Conservation (phyloP, 768 basidiomycete species). For the Cyathus striatus region DNA sequence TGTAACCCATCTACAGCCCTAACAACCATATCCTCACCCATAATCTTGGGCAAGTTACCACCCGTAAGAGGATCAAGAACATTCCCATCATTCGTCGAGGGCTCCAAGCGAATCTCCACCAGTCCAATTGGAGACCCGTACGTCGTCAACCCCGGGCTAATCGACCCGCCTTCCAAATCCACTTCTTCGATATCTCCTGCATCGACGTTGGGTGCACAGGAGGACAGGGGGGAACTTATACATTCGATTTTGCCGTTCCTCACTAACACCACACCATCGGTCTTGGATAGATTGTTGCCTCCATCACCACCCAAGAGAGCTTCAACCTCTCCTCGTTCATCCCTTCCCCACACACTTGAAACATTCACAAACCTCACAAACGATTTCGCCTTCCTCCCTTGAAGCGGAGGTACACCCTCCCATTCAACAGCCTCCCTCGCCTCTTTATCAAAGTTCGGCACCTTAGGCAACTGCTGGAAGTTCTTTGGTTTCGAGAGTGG, state of each 20-base stretch:
- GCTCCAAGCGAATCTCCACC: conserved; percentile 61
- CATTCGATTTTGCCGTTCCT: conserved; percentile 52
- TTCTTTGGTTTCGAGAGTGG: conserved; percentile 35
- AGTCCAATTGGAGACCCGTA: conserved; percentile 64
- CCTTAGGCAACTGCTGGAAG: conserved; percentile 46
- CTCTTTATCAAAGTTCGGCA: conserved; percentile 60
- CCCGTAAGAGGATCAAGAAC: conserved; percentile 46
- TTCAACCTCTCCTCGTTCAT: conserved; percentile 10
- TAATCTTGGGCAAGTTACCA: conserved; percentile 28
- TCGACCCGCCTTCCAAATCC: conserved; percentile 60
- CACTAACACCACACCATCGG: conserved; percentile 36
- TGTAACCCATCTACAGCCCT: conserved; percentile 62
- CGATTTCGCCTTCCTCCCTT: conserved; percentile 21
- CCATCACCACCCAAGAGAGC: conserved; percentile 13
- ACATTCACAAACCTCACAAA: conserved; percentile 55
- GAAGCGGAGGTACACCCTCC: conserved; percentile 68
- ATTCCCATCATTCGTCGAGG: conserved; percentile 61
- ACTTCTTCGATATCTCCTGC: conserved; percentile 21
- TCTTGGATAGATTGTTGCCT: too few species aligned
- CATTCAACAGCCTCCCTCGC: conserved; percentile 49
- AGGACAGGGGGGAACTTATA: conserved; percentile 7
- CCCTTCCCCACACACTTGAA: conserved; percentile 24
- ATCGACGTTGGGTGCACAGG: neutral
- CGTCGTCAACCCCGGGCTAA: conserved; percentile 58
- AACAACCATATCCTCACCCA: conserved; percentile 40